These are phyloP conservation scores for Aspergillus brasiliensis DNA, from an alignment of 2,329 filamentous ascomycete genomes.

Conservation along the genomic window DNA sequence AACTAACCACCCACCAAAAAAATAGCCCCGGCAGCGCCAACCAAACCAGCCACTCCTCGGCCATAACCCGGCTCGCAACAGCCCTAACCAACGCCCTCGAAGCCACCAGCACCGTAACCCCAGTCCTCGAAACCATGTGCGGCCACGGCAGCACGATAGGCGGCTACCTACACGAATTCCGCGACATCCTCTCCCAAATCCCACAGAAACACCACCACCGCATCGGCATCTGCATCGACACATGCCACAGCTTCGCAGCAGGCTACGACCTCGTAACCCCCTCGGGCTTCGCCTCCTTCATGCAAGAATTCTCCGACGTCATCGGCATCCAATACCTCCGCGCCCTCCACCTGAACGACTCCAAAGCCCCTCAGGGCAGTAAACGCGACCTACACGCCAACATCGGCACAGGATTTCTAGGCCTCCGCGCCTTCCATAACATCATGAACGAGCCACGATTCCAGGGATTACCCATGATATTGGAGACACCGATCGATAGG, in stretches of 20 bases:
- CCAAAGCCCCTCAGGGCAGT: constrained; percentile 82
- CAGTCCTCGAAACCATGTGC: constrained; percentile 94
- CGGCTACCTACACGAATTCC: constrained; percentile 79
- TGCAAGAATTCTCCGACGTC: constrained; percentile 73
- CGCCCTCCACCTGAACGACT: constrained; percentile 92
- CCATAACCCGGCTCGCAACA: constrained; percentile 75
- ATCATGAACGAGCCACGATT: constrained; percentile 82
- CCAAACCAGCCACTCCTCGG: constrained; percentile 65
- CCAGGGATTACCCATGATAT: constrained; percentile 79
- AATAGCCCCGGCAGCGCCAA: constrained; percentile 74
- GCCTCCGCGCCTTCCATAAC: constrained; percentile 85
- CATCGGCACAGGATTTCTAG: constrained; percentile 92
- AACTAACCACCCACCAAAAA: constrained; percentile 11
- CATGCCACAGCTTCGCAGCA: constrained; percentile 92
- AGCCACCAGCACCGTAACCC: constrained; percentile 74
- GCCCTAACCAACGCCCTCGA: constrained; percentile 81
- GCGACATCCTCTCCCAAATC: constrained; percentile 77
- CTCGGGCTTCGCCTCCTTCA: constrained; percentile 69
- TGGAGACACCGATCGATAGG: constrained; percentile 91
- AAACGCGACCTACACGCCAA: constrained; percentile 91
- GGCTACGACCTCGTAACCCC: constrained; percentile 86
- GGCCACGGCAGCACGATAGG: constrained; percentile 86
- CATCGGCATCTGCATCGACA: constrained; percentile 93
- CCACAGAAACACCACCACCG: constrained; percentile 72
- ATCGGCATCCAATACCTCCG: constrained; percentile 79